A percentile compares a stretch with the other conserved stretches of the same genome.
Evolutionary conservation across 2,329 filamentous ascomycete genomes (phyloP).

Genomic region (Sphaerostilbella broomeana): DNA sequence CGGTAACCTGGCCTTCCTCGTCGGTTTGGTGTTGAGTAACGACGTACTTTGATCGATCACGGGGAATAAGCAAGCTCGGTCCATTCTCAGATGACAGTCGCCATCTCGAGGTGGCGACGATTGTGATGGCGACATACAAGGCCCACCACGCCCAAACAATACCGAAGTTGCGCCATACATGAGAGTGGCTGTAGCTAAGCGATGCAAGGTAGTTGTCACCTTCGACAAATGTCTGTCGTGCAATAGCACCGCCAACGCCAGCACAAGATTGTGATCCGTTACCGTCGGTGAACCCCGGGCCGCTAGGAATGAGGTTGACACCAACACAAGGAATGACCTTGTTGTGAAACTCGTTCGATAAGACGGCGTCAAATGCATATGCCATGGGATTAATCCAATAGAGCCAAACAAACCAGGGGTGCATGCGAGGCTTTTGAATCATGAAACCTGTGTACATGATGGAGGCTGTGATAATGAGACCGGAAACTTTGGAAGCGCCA

Average conservation of each 20-base stretch:
- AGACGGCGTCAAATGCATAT: constrained; percentile 61
- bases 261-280: constrained; percentile 47
- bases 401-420: constrained; percentile 57
- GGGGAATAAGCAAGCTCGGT: constrained; percentile 53
- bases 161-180: constrained; percentile 56
- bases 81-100: constrained; percentile 44
- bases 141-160: constrained; percentile 59
- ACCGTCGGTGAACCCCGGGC: constrained; percentile 38
- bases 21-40: constrained; percentile 31
- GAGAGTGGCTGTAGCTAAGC: constrained; percentile 44
- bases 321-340: constrained; percentile 44
- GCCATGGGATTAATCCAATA: constrained; percentile 62
- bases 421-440: constrained; percentile 55
- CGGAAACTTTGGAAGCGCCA: constrained; percentile 51
- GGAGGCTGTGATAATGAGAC: constrained; percentile 42
- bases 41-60: constrained; percentile 45
- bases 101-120: constrained; percentile 53
- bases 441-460: constrained; percentile 60
- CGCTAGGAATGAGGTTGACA: constrained; percentile 44
- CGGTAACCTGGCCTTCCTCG: constrained; percentile 39
- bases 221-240: constrained; percentile 41
- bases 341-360: constrained; percentile 64
- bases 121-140: constrained; percentile 51
- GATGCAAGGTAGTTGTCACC: constrained; percentile 54
- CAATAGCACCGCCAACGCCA: constrained; percentile 48